Percentiles rank a stretch among this genome's conserved stretches.
Evolutionary conservation across 2,329 filamentous ascomycete genomes (phyloP).

Genomic region (Xylaria multiplex): DNA sequence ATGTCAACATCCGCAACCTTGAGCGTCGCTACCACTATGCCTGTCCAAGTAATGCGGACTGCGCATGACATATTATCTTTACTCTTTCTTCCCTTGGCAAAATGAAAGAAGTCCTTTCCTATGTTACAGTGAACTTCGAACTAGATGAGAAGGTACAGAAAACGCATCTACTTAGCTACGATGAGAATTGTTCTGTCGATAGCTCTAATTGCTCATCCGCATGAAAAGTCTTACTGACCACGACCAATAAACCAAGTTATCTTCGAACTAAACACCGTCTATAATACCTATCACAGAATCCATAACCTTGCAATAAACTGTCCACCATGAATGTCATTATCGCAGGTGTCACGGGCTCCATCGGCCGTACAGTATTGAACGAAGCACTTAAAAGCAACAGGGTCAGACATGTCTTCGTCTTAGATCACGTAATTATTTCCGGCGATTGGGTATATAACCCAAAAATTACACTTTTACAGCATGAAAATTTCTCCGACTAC

Average conservation of each 20-base stretch:
- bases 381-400: constrained; percentile 60
- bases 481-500: constrained; percentile 64
- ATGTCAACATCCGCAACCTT: too few relatives aligned
- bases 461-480: constrained; percentile 62
- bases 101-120: neutral
- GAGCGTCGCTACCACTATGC: neutral
- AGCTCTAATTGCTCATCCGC: too few relatives aligned
- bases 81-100: neutral
- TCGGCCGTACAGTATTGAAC: constrained; percentile 63
- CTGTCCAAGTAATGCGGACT: neutral
- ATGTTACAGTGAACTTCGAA: neutral
- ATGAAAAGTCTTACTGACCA: too few relatives aligned
- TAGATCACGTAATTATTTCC: constrained; percentile 60
- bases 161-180: neutral
- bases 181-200: too few relatives aligned
- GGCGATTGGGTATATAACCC: constrained; percentile 55
- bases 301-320: neutral
- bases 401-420: constrained; percentile 62
- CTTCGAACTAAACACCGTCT: neutral
- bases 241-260: neutral
- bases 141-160: neutral
- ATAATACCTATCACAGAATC: neutral
- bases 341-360: constrained; percentile 47
- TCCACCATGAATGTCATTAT: constrained; percentile 65
- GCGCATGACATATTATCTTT: neutral